Evolutionary conservation across 768 basidiomycete species (phyloP), one percentile per base, ranked within the genome.

Genomic region (Chalciporus chontae): DNA sequence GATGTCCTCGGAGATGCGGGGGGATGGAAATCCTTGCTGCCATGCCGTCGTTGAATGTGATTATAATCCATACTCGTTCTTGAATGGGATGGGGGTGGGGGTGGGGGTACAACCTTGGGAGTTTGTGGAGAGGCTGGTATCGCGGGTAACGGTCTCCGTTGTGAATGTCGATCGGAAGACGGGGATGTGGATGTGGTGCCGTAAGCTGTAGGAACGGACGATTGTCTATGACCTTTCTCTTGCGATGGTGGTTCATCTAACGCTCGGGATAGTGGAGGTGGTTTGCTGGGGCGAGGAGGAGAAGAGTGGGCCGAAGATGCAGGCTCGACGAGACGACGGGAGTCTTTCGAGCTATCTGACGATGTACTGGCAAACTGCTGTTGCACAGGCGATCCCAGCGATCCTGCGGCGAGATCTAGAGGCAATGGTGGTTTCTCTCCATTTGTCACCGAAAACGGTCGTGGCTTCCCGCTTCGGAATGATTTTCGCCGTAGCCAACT

Each of bases 81-180:
- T 37, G 58, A 26, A 27, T 47, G 48, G 9, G 51, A 55, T 14
- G 68, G 52, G 19, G 60, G 57, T 1, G 62, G 55, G 15, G 47
- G 43, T 40, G 58, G 52, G 19, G 19, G 49, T 24, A 13, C 18
- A 13, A 40, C 18, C 11, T 53, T 55, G 17, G 60, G 56, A 5
- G 43, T 47, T 31, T 59, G 62, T 15, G 60, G 69, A 11, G 69
- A 67, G 21, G 65, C 59, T 24, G 69, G 69, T 61, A 69, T 64
- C 11, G 51, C 42, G 52, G 64, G 38, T 50, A 64, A 38, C 41
- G 56, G 58, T 42, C 58, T 59, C 39, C 48, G 11, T 15, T 49
- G 56, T 19, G 45, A 17, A 31, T 36, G 53, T 52, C 54, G 51
- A 17, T 57, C 56, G 5, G 40, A 27, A 10, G 54, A 19, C 5